Base-by-base conservation (phyloP, 148 eudicot species). In the Chenopodium album region DNA sequence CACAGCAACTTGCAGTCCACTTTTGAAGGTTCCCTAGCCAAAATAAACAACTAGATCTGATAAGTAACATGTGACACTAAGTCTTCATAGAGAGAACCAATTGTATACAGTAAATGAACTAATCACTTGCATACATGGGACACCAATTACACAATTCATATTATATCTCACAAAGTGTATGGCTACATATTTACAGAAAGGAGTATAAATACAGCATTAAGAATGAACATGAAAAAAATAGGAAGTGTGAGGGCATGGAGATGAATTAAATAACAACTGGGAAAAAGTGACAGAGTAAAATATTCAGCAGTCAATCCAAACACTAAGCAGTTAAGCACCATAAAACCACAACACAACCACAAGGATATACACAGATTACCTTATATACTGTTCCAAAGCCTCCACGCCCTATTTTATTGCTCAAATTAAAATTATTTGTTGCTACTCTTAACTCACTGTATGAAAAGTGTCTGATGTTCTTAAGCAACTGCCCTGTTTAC, bases 361-460 rank as follows among this genome's bases (percentile, higher is more conserved):
- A 66, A 32, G 68, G 47, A 48, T 34, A 31, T 48, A 56, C 32
- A 44, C 23, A 72, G 52, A 84, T 54, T 88, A 93, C 97, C 98
- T 94, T 93, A 80, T 88, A 94, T 69, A 94, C 98, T 56, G 85
- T 88, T 69, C 98, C 98, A 84, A 93, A 94, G 70, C 98, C 98
- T 81, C 98, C 98, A 83, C 91, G 87, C 68, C 98, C 98, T 62
- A 94, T 84, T 86, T 91, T 92, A 76, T 92, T 90, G 76, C 87
- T 80, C 76, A 70, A 79, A 85, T 86, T 82, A 64, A 94, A 93
- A 78, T 90, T 81, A 32, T 87, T 83, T 8, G 98, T 94, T 75
- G 95, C 94, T 34, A 66, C 80, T 88, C 85, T 84, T 83, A 94
- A 63, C 83, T 90, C 97, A 31, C 85, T 84, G 92, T 88, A 91